phyloP scores from a whole-genome alignment of 352 stramenopile genomes.

The Globisporangium emineosum region DNA sequence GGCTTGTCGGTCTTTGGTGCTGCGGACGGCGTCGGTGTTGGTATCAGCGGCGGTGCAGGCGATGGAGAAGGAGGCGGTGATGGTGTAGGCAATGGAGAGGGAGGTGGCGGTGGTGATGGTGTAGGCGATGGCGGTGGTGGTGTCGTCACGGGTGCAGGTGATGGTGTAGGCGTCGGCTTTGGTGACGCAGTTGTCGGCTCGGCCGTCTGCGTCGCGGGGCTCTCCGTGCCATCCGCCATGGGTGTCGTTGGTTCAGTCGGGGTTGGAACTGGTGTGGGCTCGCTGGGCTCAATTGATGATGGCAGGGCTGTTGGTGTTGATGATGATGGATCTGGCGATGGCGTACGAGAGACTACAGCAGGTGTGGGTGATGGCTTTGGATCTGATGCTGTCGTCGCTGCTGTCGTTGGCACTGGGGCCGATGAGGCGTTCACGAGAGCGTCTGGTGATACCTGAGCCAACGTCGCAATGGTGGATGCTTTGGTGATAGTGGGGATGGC shows the following conservation, averaged over 20 bases:
- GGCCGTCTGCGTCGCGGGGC: neutral
- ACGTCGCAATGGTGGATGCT: neutral
- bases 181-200: neutral
- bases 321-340: neutral
- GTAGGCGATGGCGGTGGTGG: conserved; percentile 1
- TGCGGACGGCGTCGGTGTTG: conserved; percentile 7
- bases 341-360: neutral
- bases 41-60: neutral
- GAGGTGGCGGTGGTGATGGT: neutral
- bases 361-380: neutral
- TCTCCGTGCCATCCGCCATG: neutral
- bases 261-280: too few relatives aligned
- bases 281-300: neutral
- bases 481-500: neutral
- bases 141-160: neutral
- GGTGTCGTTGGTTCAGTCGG: neutral
- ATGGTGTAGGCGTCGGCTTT: neutral
- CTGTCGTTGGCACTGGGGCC: neutral
- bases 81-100: too few relatives aligned
- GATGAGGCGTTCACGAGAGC: neutral
- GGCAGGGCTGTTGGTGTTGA: too few relatives aligned
- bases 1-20: conserved; percentile 1
- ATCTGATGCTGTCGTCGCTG: neutral
- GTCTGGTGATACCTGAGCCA: neutral
- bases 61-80: conserved; percentile 7